Conservation (phyloP, 129 eudicot species). For the Pulicaria dysenterica region DNA sequence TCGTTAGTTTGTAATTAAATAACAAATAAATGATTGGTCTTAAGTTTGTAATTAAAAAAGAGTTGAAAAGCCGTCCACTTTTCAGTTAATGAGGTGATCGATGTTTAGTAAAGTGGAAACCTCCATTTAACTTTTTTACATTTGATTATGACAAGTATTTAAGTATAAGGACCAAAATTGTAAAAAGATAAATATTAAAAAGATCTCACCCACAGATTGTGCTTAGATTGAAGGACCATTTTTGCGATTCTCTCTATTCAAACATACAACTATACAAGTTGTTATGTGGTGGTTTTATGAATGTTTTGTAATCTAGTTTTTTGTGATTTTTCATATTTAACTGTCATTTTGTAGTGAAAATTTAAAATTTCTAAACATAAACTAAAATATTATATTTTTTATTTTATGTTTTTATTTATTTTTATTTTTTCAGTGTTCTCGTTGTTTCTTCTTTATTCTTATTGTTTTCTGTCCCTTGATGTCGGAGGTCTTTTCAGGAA, state of each 20-base stretch:
- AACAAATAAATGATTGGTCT: neutral
- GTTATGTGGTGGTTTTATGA: neutral
- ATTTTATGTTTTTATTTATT: no score
- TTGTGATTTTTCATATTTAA: no score
- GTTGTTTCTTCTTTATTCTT: no score
- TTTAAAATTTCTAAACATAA: no score
- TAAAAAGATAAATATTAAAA: neutral
- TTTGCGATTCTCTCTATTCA: conserved; percentile 12
- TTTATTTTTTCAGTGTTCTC: no score
- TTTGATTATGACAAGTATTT: conserved; percentile 18
- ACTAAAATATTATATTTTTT: no score
- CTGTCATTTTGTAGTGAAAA: no score
- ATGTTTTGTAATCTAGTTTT: neutral
- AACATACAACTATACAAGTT: conserved; percentile 10
- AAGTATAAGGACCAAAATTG: neutral
- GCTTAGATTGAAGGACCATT: conserved; percentile 19
- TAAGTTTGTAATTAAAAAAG: neutral
- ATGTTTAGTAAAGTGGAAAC: conserved; percentile 9
- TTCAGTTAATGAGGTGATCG: conserved; percentile 12
- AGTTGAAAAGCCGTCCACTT: conserved; percentile 23
- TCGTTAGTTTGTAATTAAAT: neutral
- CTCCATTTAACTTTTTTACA: conserved; percentile 6
- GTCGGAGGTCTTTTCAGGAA: no score
- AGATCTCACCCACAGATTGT: conserved; percentile 8
- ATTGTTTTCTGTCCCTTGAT: no score